Evolutionary conservation across 208 protist species (phyloP), one percentile per base, ranked within the genome.

Genomic region (Leptomonas pyrrhocoris): DNA sequence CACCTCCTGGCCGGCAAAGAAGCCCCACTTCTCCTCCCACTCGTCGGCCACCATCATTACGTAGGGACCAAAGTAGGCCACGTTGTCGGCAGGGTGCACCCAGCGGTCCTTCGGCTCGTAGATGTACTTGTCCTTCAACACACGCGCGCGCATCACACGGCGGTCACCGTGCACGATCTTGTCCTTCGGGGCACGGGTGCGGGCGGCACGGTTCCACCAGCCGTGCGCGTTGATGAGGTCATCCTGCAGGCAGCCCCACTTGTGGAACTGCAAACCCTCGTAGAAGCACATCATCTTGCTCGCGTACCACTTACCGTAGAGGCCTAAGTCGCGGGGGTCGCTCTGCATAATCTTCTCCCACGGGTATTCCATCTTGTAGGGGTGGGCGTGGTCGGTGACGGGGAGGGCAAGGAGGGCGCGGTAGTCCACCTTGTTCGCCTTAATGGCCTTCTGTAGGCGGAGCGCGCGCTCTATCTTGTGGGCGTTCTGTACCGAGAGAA

Each of bases 11-110:
- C 92, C 92, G 0, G 90, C 90, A 62, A 97, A 95, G 76, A 97
- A 97, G 25, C 92, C 92, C 92, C 92, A 97, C 83, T 97, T 97
- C 80, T 97, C 92, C 74, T 97, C 89, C 90, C 88, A 94, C 75
- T 97, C 92, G 59, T 97, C 92, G 57, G 88, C 87, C 28, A 94
- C 88, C 92, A 97, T 97, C 84, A 94, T 95, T 27, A 97, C 88
- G 73, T 97, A 97, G 34, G 88, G 88, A 58, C 84, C 85, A 56
- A 97, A 94, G 82, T 94, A 97, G 28, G 90, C 89, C 1, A 97
- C 92, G 67, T 97, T 94, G 77, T 97, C 92, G 62, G 73, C 70
- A 12, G 92, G 92, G 83, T 97, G 92, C 65, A 97, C 86, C 92
- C 92, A 97, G 63, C 88, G 88, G 69, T 89, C 90, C 82, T 91